Evolutionary conservation across 1,284 basidiomycete species (phyloP), one percentile per base, ranked within the genome.

Genomic region (Macrocystidia cucumis): DNA sequence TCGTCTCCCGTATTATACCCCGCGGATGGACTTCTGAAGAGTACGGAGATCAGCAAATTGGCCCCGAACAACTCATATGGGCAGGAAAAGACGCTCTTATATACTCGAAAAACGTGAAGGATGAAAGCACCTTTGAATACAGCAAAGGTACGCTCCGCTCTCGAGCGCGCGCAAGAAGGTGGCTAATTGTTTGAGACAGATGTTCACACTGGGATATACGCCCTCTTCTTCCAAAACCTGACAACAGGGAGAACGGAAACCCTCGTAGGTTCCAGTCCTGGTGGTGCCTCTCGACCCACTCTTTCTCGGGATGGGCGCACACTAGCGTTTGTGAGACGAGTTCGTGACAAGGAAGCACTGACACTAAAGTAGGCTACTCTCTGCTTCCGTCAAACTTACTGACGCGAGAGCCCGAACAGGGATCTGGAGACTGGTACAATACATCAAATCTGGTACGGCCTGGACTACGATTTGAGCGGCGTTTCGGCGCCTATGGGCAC

Each of bases 401-500:
- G 16, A 27, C 25, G 5, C 7, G 25, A 16, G 25, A 27, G n/a
- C n/a, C n/a, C n/a, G n/a, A 5, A 27, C 25, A 84, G 81, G 48
- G 81, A 85, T 47, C 58, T 85, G 7, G 49, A 62, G 23, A 78
- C 74, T 1, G 82, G 81, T 5, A 77, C 75, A 1, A 58, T 79
- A 21, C 70, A 67, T 41, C 57, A 84, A 45, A 55, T 74, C n/a
- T 85, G 77, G 76, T 58, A 82, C 35, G 81, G 78, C 0, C 63
- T 85, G 20, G 75, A 67, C 1, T 82, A 78, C 44, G 81, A 85
- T 47, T 59, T 75, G 11, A 63, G 65, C n/a, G 53, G 55, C 3
- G 62, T 80, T 31, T 80, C 72, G 7, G 76, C 80, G 4, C 78
- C 80, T 0, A 82, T 82, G 75, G 79, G 81, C 11, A 80, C 81